Evolutionary conservation across 257 asterid genomes (phyloP).

Genomic region (Solanum virginianum): DNA sequence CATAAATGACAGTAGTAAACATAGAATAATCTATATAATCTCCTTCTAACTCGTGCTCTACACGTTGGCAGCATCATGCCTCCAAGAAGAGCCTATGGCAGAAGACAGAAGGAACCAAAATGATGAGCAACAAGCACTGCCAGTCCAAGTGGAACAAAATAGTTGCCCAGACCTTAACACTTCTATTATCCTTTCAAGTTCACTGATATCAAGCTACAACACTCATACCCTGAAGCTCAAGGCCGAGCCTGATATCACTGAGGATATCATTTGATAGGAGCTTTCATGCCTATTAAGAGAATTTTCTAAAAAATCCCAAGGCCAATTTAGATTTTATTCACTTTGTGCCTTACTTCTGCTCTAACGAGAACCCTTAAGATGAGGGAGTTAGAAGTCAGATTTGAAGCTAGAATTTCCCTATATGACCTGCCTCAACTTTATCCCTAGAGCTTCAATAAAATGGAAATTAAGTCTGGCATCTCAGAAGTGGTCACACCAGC

Average conservation of each 20-base stretch:
- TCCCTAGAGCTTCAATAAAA: background rate
- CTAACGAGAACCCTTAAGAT: no score
- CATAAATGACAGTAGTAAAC: background rate
- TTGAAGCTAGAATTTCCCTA: no score
- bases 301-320: background rate
- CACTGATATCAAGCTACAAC: background rate
- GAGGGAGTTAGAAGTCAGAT: no score
- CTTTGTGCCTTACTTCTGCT: no score
- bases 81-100: no score
- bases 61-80: no score
- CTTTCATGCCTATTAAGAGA: background rate
- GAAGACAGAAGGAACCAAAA: no score
- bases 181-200: background rate
- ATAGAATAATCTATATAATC: background rate
- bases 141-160: background rate
- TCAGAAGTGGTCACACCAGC: background rate
- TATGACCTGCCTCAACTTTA: background rate
- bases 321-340: background rate
- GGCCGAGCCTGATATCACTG: background rate
- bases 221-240: background rate
- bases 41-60: no score
- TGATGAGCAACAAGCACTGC: no score
- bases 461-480: background rate
- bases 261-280: background rate
- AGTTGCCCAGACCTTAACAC: background rate